These are phyloP conservation scores for Phytophthora palmivora DNA, from an alignment of 352 stramenopile species.

Conservation along the genomic window DNA sequence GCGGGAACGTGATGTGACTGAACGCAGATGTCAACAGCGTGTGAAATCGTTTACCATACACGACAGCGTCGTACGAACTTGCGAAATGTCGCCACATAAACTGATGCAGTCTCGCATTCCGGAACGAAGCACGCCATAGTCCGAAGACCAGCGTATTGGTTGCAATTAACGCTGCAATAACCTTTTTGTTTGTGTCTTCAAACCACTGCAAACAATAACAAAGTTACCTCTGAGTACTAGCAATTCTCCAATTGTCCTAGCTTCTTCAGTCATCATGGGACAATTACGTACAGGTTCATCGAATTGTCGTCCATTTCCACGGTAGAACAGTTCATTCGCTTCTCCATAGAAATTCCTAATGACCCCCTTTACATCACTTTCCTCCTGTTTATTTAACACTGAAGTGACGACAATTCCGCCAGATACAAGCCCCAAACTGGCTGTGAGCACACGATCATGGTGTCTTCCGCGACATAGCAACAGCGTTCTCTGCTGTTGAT, in stretches of 20 bases:
- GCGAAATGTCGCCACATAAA: slow-evolving; percentile 89
- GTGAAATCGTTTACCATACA: slow-evolving; percentile 68
- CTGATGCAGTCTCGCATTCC: slow-evolving; percentile 49
- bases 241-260: background rate
- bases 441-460: slow-evolving; percentile 54
- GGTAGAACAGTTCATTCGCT: slow-evolving; percentile 34
- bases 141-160: slow-evolving; percentile 76
- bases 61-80: slow-evolving; percentile 81
- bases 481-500: slow-evolving; percentile 29
- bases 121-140: slow-evolving; percentile 74
- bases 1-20: slow-evolving; percentile 83
- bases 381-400: slow-evolving; percentile 23
- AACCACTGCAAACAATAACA: slow-evolving; percentile 39
- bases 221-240: background rate
- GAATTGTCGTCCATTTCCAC: slow-evolving; percentile 27
- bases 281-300: slow-evolving; percentile 30
- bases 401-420: slow-evolving; percentile 53
- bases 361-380: slow-evolving; percentile 4
- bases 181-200: slow-evolving; percentile 70
- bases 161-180: slow-evolving; percentile 68
- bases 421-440: slow-evolving; percentile 58
- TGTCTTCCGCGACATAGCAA: slow-evolving; percentile 21
- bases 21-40: slow-evolving; percentile 84
- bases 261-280: background rate
- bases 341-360: slow-evolving; percentile 42